Evolutionary conservation across 495 filamentous ascomycete genomes (phyloP).

Genomic region (Neurospora sp.): DNA sequence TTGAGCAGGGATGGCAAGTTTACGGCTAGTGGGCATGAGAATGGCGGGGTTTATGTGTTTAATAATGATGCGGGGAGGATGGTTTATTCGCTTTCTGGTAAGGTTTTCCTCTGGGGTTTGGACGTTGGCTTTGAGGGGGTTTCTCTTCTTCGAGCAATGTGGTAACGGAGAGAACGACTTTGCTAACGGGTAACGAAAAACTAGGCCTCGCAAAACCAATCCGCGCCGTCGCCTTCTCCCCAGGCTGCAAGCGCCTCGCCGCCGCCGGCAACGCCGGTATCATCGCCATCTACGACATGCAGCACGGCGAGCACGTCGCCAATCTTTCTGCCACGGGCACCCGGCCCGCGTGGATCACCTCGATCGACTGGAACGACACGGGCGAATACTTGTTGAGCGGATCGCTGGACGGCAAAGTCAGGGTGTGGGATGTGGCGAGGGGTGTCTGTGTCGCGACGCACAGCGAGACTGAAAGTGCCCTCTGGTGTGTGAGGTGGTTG

Average conservation of each 20-base stretch:
- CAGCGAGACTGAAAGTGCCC: conserved; percentile 71
- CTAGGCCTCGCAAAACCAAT: conserved; percentile 77
- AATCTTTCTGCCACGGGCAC: conserved; percentile 51
- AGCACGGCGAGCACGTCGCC: conserved; percentile 83
- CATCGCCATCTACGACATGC: conserved; percentile 84
- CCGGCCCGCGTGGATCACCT: conserved; percentile 76
- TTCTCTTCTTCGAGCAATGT: too few relatives aligned
- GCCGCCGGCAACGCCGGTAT: conserved; percentile 85
- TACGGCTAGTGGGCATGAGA: conserved; percentile 87
- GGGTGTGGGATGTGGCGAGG: conserved; percentile 84
- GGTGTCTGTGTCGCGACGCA: conserved; percentile 85
- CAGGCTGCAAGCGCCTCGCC: conserved; percentile 70
- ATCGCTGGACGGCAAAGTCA: conserved; percentile 82
- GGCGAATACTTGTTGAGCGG: conserved; percentile 87
- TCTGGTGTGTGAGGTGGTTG: conserved; percentile 86
- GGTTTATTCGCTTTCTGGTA: conserved; percentile 69
- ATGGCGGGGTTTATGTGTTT: conserved; percentile 89
- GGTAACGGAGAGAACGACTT: too few relatives aligned
- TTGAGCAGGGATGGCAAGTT: conserved; percentile 65
- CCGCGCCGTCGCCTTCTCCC: conserved; percentile 76
- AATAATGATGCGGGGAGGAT: conserved; percentile 80
- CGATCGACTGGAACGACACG: conserved; percentile 85
- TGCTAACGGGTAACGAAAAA: not conserved
- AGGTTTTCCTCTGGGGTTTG: too few relatives aligned
- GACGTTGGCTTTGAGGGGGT: too few relatives aligned